phyloP scores from a whole-genome alignment of 192 early-diverging fungal species.

The Lunasporangiospora selenospora region DNA sequence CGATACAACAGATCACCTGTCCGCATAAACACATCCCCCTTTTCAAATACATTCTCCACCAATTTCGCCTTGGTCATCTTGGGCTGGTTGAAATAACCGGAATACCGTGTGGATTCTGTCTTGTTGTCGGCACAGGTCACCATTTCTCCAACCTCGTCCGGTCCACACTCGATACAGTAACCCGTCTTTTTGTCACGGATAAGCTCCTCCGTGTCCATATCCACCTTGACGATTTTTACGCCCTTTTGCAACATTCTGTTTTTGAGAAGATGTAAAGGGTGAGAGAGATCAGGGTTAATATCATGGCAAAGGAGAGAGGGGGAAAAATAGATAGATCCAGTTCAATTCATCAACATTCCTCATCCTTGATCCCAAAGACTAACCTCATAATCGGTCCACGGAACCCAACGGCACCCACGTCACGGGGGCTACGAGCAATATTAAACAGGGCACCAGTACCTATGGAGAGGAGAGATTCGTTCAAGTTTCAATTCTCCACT shows the following conservation, averaged over 20 bases:
- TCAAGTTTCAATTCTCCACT: not conserved
- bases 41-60: slow-evolving; percentile 58
- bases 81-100: slow-evolving; percentile 59
- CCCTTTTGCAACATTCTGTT: slow-evolving; percentile 23
- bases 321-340: not conserved
- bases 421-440: slow-evolving; percentile 50
- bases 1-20: slow-evolving; percentile 66
- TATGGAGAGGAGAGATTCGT: not conserved
- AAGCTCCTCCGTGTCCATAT: slow-evolving; percentile 61
- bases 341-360: not conserved
- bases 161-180: slow-evolving; percentile 53
- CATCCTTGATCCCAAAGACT: not conserved
- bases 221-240: slow-evolving; percentile 60
- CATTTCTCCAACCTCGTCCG: slow-evolving; percentile 63
- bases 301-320: not conserved
- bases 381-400: slow-evolving; percentile 51
- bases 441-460: slow-evolving; percentile 49
- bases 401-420: slow-evolving; percentile 69
- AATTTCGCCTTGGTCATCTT: slow-evolving; percentile 58
- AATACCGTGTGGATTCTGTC: slow-evolving; percentile 41
- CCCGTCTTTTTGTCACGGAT: slow-evolving; percentile 56
- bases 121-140: slow-evolving; percentile 33
- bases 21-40: slow-evolving; percentile 65
- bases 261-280: too few species aligned
- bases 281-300: too few species aligned